phyloP scores from a whole-genome alignment of 495 filamentous ascomycete species.

The Penicillium longicatenatum region DNA sequence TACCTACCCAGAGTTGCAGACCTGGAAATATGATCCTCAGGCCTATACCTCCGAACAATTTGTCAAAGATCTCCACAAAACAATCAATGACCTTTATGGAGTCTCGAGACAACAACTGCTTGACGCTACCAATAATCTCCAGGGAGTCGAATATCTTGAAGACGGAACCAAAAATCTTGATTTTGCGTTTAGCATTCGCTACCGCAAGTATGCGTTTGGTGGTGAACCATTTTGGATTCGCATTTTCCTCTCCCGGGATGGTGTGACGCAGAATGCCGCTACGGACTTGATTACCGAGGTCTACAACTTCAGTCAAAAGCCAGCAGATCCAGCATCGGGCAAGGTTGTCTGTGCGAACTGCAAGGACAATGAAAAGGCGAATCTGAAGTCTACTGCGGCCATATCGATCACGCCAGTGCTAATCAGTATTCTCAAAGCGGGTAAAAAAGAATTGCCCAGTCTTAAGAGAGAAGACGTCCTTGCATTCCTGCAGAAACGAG shows the following conservation, averaged over 20 bases:
- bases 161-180: conserved; percentile 10
- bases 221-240: conserved; percentile 18
- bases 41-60: conserved; percentile 18
- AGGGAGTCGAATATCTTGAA: conserved; percentile 5
- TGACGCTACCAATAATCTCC: background rate
- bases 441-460: conserved; percentile 4
- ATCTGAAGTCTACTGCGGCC: conserved; percentile 7
- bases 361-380: conserved; percentile 5
- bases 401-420: conserved; percentile 15
- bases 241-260: conserved; percentile 8
- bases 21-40: conserved; percentile 28
- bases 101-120: conserved; percentile 9
- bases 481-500: conserved; percentile 6
- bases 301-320: conserved; percentile 18
- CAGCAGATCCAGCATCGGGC: background rate
- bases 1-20: conserved; percentile 50
- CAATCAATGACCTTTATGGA: conserved; percentile 39
- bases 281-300: conserved; percentile 14
- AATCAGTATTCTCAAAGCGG: conserved; percentile 6
- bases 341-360: conserved; percentile 14
- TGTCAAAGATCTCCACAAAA: conserved; percentile 26
- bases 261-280: background rate
- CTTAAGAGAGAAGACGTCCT: conserved; percentile 9
- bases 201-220: conserved; percentile 11
- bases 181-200: conserved; percentile 16